phyloP scores from a whole-genome alignment of 225 moss, liverwort and hornwort species.

The Physcomitrellopsis africana region DNA sequence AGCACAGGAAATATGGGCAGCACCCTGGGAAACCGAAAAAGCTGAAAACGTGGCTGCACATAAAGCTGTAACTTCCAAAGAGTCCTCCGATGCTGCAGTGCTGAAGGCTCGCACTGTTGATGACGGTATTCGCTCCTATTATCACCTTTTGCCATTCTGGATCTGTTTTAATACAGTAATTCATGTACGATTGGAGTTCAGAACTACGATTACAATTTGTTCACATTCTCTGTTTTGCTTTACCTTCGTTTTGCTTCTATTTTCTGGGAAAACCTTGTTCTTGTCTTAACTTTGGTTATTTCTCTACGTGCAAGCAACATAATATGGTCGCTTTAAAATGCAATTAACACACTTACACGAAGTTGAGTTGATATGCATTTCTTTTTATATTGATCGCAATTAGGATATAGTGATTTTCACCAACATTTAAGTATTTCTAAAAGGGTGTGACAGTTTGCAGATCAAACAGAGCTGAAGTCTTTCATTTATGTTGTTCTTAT shows the following conservation, averaged over 20 bases:
- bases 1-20: conserved; percentile 38
- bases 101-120: conserved; percentile 44
- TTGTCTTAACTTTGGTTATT: conserved; percentile 7
- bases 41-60: conserved; percentile 24
- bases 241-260: neutral
- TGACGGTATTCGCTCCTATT: conserved; percentile 42
- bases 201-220: neutral
- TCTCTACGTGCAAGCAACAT: neutral
- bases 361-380: neutral
- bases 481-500: conserved; percentile 12
- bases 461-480: neutral
- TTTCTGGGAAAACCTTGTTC: neutral
- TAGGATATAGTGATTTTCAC: neutral
- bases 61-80: conserved; percentile 23
- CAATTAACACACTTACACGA: neutral
- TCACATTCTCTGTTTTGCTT: neutral
- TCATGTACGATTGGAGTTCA: neutral
- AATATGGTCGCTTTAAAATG: neutral
- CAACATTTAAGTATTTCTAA: neutral
- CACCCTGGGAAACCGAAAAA: conserved; percentile 43
- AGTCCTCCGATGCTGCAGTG: conserved; percentile 33
- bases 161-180: conserved; percentile 3
- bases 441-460: neutral
- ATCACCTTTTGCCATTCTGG: neutral
- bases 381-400: neutral